Base-by-base conservation (phyloP, 768 basidiomycete species). In the Leccinum truebloodii region DNA sequence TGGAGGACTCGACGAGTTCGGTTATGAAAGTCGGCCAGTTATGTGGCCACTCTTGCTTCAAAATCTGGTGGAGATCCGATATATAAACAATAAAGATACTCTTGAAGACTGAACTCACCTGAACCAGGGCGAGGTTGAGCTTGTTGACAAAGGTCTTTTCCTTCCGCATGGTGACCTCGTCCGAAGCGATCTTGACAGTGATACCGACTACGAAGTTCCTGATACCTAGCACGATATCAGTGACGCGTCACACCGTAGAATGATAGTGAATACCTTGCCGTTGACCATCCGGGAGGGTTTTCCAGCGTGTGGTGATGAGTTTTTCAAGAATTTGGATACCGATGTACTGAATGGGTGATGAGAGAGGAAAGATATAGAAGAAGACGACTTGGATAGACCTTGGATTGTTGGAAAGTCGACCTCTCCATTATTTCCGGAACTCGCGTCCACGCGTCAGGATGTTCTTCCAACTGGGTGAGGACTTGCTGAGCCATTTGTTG, bases 41-140 rank as follows among this genome's bases (percentile, higher is more conserved):
- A 73, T 97, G 93, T 26, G 96, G 96, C 97, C 97, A 99, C 74
- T 98, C 97, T 80, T 98, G 97, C 77, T 98, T 99, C 65, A 99
- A 80, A 62, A 99, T 97, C 95, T 99, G 70, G 20, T 55, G 20
- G 34, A 26, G 44, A 59, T 50, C 6, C 24, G 6, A 54, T 52
- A 55, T 20, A 62, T 69, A 60, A 55, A 60, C 50, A n/a, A 39
- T 3, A 4, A 35, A 8, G 3, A 49, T 20, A 0, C 3, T 32
- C 6, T 9, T 12, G 6, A 24, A 51, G 52, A 50, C 7, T 55
- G 48, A 32, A 61, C 83, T 60, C 59, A 93, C 95, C 80, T 96
- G 94, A 57, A 99, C 94, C 52, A 99, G 83, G 22, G 95, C 94
- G 56, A 99, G 82, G 71, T 99, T 98, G 59, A 99, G 84, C 80